phyloP scores from a whole-genome alignment of 345 rosid genomes.

The Erysimum cheiranthoides region DNA sequence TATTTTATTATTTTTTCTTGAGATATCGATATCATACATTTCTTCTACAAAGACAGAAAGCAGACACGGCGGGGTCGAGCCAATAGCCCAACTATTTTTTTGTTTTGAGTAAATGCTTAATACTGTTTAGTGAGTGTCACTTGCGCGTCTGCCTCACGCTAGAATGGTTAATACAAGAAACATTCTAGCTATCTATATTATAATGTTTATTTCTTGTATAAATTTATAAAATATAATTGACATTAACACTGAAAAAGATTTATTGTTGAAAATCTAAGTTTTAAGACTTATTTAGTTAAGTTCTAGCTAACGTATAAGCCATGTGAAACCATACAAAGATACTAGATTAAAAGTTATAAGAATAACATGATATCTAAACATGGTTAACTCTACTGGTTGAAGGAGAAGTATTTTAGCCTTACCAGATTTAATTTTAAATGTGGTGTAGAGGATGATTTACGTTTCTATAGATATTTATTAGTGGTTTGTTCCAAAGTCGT shows the following conservation, averaged over 20 bases:
- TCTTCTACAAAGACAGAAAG: not conserved
- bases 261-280: not conserved
- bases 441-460: not conserved
- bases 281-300: not conserved
- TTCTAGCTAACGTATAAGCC: not conserved
- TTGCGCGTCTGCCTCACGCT: conserved; percentile 35
- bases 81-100: not conserved
- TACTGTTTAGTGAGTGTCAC: conserved; percentile 32
- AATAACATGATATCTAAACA: not conserved
- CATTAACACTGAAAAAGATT: no score
- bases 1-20: no score
- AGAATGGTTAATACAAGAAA: no score
- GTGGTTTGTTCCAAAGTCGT: no score
- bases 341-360: not conserved
- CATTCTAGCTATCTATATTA: not conserved
- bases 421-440: no score
- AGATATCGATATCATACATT: not conserved
- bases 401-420: not conserved
- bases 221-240: not conserved
- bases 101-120: conserved; percentile 13
- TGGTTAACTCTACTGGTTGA: not conserved
- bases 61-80: not conserved
- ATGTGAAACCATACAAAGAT: not conserved
- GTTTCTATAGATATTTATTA: no score
- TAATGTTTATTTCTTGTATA: not conserved